Percentiles rank a stretch among this genome's conserved stretches.
Evolutionary conservation across 495 filamentous ascomycete genomes (phyloP).

Genomic region (Trichoderma virens): DNA sequence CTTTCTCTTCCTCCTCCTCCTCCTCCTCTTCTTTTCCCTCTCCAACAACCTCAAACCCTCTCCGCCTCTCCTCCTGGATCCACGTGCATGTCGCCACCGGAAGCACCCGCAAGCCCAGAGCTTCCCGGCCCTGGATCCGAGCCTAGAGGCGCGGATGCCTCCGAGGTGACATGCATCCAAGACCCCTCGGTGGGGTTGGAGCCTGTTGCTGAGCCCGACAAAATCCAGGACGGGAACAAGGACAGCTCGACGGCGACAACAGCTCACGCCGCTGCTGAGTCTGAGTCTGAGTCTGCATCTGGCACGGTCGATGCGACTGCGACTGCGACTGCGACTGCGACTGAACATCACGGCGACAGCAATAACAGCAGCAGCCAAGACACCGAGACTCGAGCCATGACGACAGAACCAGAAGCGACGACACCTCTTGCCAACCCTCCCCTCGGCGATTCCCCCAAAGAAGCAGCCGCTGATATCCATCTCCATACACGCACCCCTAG

Average conservation of each 20-base stretch:
- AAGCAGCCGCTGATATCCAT: too few relatives aligned
- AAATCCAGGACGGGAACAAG: neutral
- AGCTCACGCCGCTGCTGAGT: too few relatives aligned
- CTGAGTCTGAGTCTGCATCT: too few relatives aligned
- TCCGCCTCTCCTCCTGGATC: neutral
- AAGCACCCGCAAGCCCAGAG: too few relatives aligned
- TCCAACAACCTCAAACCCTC: neutral
- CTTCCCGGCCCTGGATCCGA: neutral
- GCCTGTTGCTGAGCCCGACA: neutral
- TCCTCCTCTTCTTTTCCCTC: neutral
- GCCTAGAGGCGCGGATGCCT: neutral
- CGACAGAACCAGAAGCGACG: neutral
- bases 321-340: too few relatives aligned
- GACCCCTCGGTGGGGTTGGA: constrained; percentile 2
- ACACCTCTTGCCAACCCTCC: too few relatives aligned
- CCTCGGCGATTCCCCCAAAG: too few relatives aligned
- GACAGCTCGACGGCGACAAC: neutral
- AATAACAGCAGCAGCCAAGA: too few relatives aligned
- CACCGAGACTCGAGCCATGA: neutral
- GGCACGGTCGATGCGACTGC: too few relatives aligned
- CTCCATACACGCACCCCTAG: neutral
- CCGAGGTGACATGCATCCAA: constrained; percentile 4
- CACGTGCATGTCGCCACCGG: constrained; percentile 8
- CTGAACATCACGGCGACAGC: too few relatives aligned
- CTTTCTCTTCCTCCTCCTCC: neutral